phyloP scores from a whole-genome alignment of 805 yeast genomes.

The Ogataea thermomethanolica region DNA sequence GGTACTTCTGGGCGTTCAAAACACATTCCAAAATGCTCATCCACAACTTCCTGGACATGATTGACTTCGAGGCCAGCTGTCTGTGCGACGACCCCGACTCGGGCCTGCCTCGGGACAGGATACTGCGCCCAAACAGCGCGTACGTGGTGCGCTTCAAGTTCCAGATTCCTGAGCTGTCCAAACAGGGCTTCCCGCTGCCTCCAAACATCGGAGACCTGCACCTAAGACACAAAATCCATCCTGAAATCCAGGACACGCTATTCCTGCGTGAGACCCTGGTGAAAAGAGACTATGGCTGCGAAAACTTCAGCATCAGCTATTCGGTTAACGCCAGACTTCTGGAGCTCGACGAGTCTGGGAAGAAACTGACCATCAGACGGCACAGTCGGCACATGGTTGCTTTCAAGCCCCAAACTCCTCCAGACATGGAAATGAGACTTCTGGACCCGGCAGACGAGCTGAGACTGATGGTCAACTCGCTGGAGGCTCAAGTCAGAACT shows the following conservation, averaged over 20 bases:
- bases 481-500: constrained; percentile 8
- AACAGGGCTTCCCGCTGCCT: constrained; percentile 14
- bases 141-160: constrained; percentile 18
- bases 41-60: constrained; percentile 37
- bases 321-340: constrained; percentile 17
- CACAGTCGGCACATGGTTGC: constrained; percentile 19
- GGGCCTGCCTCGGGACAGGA: constrained; percentile 18
- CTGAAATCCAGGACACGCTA: constrained; percentile 11
- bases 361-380: constrained; percentile 9
- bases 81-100: constrained; percentile 12
- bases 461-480: constrained; percentile 8
- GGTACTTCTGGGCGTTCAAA: constrained; percentile 30
- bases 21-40: constrained; percentile 13
- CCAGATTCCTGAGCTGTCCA: constrained; percentile 15
- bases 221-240: constrained; percentile 5
- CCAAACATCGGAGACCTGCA: constrained; percentile 20
- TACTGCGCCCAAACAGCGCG: constrained; percentile 12
- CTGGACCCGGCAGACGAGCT: constrained; percentile 10
- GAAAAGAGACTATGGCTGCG: constrained; percentile 8
- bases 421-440: not conserved
- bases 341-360: constrained; percentile 3
- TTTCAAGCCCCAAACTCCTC: constrained; percentile 3
- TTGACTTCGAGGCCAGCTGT: constrained; percentile 33
- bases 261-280: constrained; percentile 6
- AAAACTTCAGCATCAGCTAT: constrained; percentile 15